Base-by-base conservation (phyloP, 78 protist species). In the Dictyostelium discoideum region DNA sequence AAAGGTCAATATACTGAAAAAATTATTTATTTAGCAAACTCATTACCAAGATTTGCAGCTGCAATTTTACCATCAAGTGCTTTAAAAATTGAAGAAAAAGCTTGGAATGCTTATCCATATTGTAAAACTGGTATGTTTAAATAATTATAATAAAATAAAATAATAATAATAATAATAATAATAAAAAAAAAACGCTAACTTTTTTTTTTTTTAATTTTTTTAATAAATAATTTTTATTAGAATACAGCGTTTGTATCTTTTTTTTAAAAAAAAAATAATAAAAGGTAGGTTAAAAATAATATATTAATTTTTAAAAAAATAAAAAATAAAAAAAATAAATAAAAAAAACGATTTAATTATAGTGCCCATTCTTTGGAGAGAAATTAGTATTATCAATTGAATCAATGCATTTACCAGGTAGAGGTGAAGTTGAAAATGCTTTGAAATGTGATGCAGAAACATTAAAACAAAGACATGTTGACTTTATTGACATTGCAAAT, bases 91-190 rank as follows among this genome's bases (percentile, higher is more conserved):
- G 96, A 96, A n/a, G 99, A 98, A 78, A 94, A 97, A 83, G 98
- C 98, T 0, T 98, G 99, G 99, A 98, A 97, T 39, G 97, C 98
- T 10, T 98, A 87, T 57, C 99, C 99, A 9, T 87, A 95, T 92
- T 98, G 97, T 96, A 93, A 86, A 79, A 84, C 87, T 48, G 85
- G 84, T 78, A 78, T 44, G 60, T 78, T 78, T 78, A 7, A 40
- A 4, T 20, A 78, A 3, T 18, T 1, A 39, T 6, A 32, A 29
- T 39, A 39, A 76, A 39, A 32, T 10, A 13, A 18, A 24, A 29
- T n/a, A 29, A 42, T 42, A 42, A 42, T 42, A 3, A 24, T n/a
- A n/a, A n/a, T n/a, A n/a, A n/a, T n/a, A n/a, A n/a, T n/a, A n/a
- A n/a, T n/a, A 74, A 74, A 37, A 74, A 29, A 32, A 32, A 24